These are phyloP conservation scores for Aspergillus heteromorphus DNA, from an alignment of 495 filamentous ascomycete genomes.

Conservation along the genomic window DNA sequence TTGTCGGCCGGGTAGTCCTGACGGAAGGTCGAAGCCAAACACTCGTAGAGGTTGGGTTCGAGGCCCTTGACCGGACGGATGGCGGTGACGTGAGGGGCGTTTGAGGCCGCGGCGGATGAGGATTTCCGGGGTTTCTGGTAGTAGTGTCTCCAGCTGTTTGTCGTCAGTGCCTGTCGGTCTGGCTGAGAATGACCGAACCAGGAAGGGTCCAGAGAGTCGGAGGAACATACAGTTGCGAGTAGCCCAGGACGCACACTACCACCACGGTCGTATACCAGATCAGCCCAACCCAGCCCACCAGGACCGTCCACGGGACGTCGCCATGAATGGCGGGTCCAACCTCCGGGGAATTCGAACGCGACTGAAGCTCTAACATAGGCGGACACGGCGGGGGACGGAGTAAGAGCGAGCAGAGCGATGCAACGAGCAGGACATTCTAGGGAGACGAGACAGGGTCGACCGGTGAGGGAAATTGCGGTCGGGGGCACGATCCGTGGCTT, in stretches of 20 bases:
- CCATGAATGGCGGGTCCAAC: constrained; percentile 30
- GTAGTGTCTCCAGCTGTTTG: constrained; percentile 41
- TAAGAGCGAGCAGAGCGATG: neutral
- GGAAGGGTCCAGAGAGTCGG: neutral
- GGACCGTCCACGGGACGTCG: constrained; percentile 28
- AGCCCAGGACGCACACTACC: constrained; percentile 52
- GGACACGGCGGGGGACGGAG: constrained; percentile 7
- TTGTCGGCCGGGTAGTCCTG: constrained; percentile 74
- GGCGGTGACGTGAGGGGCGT: constrained; percentile 77
- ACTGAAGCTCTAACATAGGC: constrained; percentile 35
- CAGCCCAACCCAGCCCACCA: constrained; percentile 46
- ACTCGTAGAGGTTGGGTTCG: constrained; percentile 85
- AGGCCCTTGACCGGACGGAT: constrained; percentile 92
- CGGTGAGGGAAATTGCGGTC: neutral
- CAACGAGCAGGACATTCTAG: constrained; percentile 23
- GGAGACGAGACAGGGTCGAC: constrained; percentile 40
- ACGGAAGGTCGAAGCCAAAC: constrained; percentile 82
- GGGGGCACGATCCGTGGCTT: neutral
- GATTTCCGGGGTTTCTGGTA: constrained; percentile 32
- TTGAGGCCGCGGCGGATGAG: constrained; percentile 20
- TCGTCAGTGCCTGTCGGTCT: constrained; percentile 16
- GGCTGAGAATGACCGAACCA: constrained; percentile 6
- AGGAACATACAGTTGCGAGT: constrained; percentile 51
- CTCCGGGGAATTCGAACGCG: constrained; percentile 20
- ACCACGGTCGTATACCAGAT: constrained; percentile 55